A percentile compares a stretch with the other conserved stretches of the same genome.
These are phyloP conservation scores for Crithidia fasciculata DNA, from an alignment of 208 protist species.

Conservation along the genomic window DNA sequence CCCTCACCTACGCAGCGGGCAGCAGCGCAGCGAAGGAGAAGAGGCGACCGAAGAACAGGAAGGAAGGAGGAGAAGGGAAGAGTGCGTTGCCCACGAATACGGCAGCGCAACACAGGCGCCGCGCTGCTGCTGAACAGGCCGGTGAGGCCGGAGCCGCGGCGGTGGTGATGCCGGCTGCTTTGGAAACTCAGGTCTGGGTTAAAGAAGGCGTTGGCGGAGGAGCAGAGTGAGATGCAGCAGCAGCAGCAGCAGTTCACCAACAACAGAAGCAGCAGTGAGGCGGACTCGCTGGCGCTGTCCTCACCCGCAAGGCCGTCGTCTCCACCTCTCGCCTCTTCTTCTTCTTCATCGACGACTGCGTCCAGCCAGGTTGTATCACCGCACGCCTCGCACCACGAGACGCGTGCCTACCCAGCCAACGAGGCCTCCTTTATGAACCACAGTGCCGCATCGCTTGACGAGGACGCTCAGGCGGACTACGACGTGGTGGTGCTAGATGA, in stretches of 20 bases:
- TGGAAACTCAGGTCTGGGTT: too few relatives aligned
- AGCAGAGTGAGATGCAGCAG: not conserved
- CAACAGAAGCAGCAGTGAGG: not conserved
- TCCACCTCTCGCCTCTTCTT: not conserved
- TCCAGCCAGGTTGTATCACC: not conserved
- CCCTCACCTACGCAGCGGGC: not conserved
- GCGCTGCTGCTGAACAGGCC: too few relatives aligned
- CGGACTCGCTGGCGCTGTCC: not conserved
- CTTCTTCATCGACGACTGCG: not conserved
- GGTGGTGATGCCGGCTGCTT: too few relatives aligned
- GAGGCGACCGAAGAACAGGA: not conserved
- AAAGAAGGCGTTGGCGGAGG: not conserved
- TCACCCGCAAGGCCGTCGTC: not conserved
- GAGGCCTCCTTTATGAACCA: not conserved
- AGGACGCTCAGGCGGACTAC: not conserved
- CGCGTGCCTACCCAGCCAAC: not conserved
- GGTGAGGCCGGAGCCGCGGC: too few relatives aligned
- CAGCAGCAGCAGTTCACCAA: not conserved
- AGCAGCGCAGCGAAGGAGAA: not conserved
- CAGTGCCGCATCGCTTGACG: not conserved
- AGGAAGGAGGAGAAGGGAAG: too few relatives aligned
- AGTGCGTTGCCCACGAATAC: too few relatives aligned
- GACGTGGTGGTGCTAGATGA: not conserved
- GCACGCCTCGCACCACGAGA: slow-evolving; percentile 2
- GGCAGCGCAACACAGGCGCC: too few relatives aligned